Percentiles rank a stretch among this genome's conserved stretches.
phyloP scores from a whole-genome alignment of 169 alveolate species.

The Babesia ovata region DNA sequence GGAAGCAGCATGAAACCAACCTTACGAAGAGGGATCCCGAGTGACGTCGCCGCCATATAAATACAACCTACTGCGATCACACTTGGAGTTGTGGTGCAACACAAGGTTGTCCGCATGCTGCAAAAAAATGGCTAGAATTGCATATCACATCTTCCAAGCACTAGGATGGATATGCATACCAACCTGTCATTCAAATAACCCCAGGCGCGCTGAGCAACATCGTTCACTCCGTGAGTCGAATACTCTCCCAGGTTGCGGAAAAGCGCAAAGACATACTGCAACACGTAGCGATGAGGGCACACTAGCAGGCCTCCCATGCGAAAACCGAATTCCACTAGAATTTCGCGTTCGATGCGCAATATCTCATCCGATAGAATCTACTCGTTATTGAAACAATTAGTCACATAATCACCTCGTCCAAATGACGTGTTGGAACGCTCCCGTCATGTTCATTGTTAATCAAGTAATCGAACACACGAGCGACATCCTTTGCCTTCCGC shows the following conservation, averaged over 20 bases:
- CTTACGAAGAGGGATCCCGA: conserved; percentile 62
- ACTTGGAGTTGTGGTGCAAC: conserved; percentile 47
- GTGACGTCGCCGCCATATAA: conserved; percentile 62
- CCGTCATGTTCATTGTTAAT: conserved; percentile 21
- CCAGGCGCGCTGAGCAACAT: conserved; percentile 89
- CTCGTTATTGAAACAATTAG: not conserved
- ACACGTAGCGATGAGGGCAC: conserved; percentile 82
- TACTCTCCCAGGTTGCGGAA: conserved; percentile 80
- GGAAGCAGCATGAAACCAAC: conserved; percentile 6
- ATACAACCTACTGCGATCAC: conserved; percentile 67
- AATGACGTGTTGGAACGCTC: not conserved
- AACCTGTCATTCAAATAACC: conserved; percentile 88
- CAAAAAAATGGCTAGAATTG: not conserved
- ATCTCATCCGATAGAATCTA: conserved; percentile 75
- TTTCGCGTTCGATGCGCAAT: conserved; percentile 83
- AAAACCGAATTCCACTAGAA: conserved; percentile 87
- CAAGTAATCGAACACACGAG: conserved; percentile 79
- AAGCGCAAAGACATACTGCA: conserved; percentile 85
- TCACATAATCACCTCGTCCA: conserved; percentile 16
- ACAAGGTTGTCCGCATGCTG: conserved; percentile 64
- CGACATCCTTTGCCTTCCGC: conserved; percentile 81
- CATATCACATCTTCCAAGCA: not conserved
- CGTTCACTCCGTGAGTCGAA: conserved; percentile 66
- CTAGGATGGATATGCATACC: not conserved
- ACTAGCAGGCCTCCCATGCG: conserved; percentile 74